phyloP scores from a whole-genome alignment of 208 protist species.

The Porcisia deanei region DNA sequence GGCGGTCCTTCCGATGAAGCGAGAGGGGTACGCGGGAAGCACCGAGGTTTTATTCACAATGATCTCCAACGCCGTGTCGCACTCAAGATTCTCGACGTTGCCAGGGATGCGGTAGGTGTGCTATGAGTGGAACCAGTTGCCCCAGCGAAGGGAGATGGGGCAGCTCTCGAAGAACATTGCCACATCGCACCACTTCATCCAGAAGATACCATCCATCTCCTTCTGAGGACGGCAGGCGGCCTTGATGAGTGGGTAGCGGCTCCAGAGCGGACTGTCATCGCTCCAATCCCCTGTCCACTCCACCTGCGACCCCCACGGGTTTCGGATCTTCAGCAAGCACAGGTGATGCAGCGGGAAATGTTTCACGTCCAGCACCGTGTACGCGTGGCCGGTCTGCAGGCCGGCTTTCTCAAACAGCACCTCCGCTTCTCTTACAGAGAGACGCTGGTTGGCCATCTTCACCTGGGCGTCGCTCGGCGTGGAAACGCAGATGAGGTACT shows the following conservation, averaged over 20 bases:
- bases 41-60: conserved; percentile 31
- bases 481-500: conserved; percentile 59
- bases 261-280: conserved; percentile 53
- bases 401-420: conserved; percentile 56
- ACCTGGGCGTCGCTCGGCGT: conserved; percentile 43
- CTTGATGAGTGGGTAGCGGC: conserved; percentile 54
- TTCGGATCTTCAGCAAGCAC: conserved; percentile 66
- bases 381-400: conserved; percentile 56
- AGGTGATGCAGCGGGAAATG: conserved; percentile 50
- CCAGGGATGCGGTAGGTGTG: conserved; percentile 55
- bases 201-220: conserved; percentile 60
- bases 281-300: conserved; percentile 72
- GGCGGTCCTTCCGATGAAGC: conserved; percentile 59
- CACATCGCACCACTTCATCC: conserved; percentile 81
- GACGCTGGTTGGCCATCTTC: conserved; percentile 33
- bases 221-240: conserved; percentile 45
- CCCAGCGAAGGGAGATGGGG: conserved; percentile 56
- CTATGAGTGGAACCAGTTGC: conserved; percentile 45
- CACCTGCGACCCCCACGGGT: conserved; percentile 69
- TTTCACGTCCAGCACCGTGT: conserved; percentile 64
- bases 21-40: conserved; percentile 42
- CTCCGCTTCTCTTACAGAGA: conserved; percentile 20
- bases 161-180: conserved; percentile 63
- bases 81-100: conserved; percentile 38
- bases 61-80: conserved; percentile 48